Base-by-base conservation (phyloP, 768 basidiomycete genomes). In the Kwoniella newhampshirensis region DNA sequence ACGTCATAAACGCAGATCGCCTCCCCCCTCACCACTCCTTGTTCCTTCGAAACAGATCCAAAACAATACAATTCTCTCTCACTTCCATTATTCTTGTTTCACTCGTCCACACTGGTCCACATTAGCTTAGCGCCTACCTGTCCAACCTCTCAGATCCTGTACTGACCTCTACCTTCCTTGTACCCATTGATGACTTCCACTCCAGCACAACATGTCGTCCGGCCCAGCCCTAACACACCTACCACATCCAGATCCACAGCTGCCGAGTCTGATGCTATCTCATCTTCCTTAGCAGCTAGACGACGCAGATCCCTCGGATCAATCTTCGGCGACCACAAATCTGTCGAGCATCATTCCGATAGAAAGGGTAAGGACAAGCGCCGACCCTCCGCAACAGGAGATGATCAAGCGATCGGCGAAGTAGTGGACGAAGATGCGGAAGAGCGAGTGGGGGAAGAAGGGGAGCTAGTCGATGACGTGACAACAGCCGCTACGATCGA, bases 231-330 rank as follows among this genome's bases (percentile, higher is more conserved):
- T 5, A 49, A 6, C 12, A 37, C 58, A 25, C 45, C 51, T 5
- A 54, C 44, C 1, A 54, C 47, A 1, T 18, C 23, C 27, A 36
- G 50, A 45, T 28, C 54, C 15, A 32, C 47, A 2, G 18, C 48
- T 36, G 49, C 35, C 27, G 63, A 64, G n/a, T 42, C 42, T 6
- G 54, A 56, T 13, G 59, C 63, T 4, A 59, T 64, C 13, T n/a
- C 21, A 21, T 45, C 51, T 21, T 55, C 42, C 11, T 45, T 64
- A 23, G 36, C 50, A 27, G 50, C 49, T 20, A 50, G 55, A n/a
- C 55, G 63, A 18, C 49, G 51, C 3, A 27, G 47, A 12, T 60
- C 58, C 4, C 25, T 64, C 3, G 42, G 43, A 17, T 21, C 26
- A 15, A 41, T 56, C 23, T 27, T 56, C 21, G 23, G 41, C n/a